Evolutionary conservation across 768 basidiomycete genomes (phyloP).

Genomic region (Pisolithus tinctorius): DNA sequence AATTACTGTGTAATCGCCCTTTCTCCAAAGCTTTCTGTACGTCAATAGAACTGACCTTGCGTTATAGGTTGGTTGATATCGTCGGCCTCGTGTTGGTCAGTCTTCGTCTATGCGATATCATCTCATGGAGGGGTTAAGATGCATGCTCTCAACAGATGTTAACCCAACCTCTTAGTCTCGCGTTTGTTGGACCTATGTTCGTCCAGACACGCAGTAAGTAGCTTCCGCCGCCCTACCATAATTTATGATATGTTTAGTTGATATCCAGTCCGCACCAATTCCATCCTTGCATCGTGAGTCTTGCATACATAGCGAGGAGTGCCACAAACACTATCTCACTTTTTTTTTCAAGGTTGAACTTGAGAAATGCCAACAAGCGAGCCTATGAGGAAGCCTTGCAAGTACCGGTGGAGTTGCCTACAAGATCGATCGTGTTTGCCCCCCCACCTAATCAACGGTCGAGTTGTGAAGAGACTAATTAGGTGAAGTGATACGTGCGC

Average conservation of each 20-base stretch:
- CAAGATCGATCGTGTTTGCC: constrained; percentile 18
- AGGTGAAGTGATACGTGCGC: neutral
- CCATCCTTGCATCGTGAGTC: constrained; percentile 23
- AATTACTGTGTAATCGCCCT: no score
- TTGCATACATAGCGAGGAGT: no score
- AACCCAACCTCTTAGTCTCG: constrained; percentile 10
- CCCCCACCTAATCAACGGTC: constrained; percentile 9
- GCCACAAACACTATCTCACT: no score
- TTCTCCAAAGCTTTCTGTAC: no score
- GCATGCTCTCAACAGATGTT: constrained; percentile 8
- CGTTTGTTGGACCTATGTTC: constrained; percentile 15
- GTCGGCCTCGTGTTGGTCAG: neutral
- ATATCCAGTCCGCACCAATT: constrained; percentile 22
- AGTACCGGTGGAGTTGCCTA: constrained; percentile 7
- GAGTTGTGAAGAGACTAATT: neutral
- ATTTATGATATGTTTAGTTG: neutral
- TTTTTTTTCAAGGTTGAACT: constrained; percentile 15
- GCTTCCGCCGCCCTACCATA: neutral
- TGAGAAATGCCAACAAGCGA: constrained; percentile 16
- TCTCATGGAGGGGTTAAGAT: neutral
- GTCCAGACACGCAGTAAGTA: constrained; percentile 22
- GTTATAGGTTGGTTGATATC: no score
- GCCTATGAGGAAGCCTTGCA: constrained; percentile 2
- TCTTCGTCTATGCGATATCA: neutral
- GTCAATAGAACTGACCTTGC: no score